A percentile compares a stretch with the other conserved stretches of the same genome.
Conservation (phyloP, 495 filamentous ascomycete genomes). For the Talaromyces thailandensis region DNA sequence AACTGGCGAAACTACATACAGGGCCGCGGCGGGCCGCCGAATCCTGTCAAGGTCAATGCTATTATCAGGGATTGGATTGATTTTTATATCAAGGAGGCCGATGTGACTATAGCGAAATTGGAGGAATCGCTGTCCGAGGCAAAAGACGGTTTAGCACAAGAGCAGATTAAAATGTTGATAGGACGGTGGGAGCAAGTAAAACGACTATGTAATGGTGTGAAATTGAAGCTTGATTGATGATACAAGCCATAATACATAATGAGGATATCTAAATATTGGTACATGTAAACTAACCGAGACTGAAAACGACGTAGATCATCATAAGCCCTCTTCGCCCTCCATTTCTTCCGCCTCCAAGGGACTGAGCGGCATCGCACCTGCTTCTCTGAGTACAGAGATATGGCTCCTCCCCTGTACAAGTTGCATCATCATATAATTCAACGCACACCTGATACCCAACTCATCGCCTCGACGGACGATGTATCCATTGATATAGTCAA, state of each 20-base stretch:
- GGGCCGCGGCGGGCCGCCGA: slow-evolving; percentile 20
- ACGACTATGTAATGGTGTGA: slow-evolving; percentile 25
- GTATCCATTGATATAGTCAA: slow-evolving; percentile 81
- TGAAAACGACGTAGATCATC: not conserved
- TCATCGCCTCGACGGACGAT: slow-evolving; percentile 62
- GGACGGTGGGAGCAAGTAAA: slow-evolving; percentile 46
- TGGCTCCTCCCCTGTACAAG: slow-evolving; percentile 35
- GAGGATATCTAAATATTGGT: not conserved
- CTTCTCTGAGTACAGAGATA: slow-evolving; percentile 14
- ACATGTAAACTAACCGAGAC: not conserved
- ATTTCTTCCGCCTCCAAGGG: slow-evolving; percentile 6
- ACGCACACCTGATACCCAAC: slow-evolving; percentile 50
- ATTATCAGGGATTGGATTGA: slow-evolving; percentile 32
- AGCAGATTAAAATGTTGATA: slow-evolving; percentile 27
- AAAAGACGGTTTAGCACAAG: slow-evolving; percentile 12
- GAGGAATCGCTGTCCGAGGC: slow-evolving; percentile 19
- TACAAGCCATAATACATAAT: not conserved
- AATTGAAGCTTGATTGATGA: slow-evolving; percentile 9
- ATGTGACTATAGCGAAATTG: slow-evolving; percentile 25
- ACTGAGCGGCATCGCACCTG: slow-evolving; percentile 27
- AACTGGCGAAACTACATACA: slow-evolving; percentile 39
- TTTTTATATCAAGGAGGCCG: slow-evolving; percentile 26
- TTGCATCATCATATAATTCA: slow-evolving; percentile 61
- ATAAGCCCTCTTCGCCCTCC: not conserved
- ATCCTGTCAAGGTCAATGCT: slow-evolving; percentile 21